Percentiles rank a stretch among this genome's conserved stretches.
Evolutionary conservation across 2,329 filamentous ascomycete genomes (phyloP).

Genomic region (Kalmusia sp.): DNA sequence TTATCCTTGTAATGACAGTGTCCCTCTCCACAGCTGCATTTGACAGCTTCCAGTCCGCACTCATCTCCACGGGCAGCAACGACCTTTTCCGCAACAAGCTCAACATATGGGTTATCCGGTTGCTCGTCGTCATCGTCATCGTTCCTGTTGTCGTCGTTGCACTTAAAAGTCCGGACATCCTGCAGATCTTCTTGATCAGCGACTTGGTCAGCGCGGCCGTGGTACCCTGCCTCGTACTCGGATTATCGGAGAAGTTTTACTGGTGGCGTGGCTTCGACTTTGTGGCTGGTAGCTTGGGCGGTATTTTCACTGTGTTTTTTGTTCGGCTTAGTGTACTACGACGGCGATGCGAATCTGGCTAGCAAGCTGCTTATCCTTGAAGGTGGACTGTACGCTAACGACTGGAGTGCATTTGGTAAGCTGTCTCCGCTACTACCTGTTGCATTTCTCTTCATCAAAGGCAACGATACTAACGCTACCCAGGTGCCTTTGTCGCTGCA

Average conservation of each 20-base stretch:
- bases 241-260: conserved; percentile 68
- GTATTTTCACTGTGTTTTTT: conserved; percentile 81
- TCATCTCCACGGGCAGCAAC: conserved; percentile 85
- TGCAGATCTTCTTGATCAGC: conserved; percentile 84
- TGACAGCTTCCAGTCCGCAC: conserved; percentile 80
- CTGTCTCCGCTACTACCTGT: not conserved
- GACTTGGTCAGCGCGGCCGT: conserved; percentile 79
- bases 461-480: not conserved
- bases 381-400: conserved; percentile 75
- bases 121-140: conserved; percentile 73
- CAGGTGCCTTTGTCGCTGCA: conserved; percentile 76
- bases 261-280: conserved; percentile 85
- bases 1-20: conserved; percentile 82
- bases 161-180: conserved; percentile 73
- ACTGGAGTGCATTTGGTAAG: conserved; percentile 80
- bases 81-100: conserved; percentile 85
- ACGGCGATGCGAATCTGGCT: conserved; percentile 68
- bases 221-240: conserved; percentile 78
- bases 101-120: conserved; percentile 76
- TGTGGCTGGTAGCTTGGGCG: conserved; percentile 77
- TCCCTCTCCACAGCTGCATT: conserved; percentile 79
- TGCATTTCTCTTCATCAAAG: not conserved
- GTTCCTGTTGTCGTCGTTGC: conserved; percentile 77
- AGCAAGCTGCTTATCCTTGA: conserved; percentile 74
- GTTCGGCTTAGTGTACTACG: conserved; percentile 81